Base-by-base conservation (phyloP, 1,139 yeast species). In the Lodderomyces pseudojiufengensis region DNA sequence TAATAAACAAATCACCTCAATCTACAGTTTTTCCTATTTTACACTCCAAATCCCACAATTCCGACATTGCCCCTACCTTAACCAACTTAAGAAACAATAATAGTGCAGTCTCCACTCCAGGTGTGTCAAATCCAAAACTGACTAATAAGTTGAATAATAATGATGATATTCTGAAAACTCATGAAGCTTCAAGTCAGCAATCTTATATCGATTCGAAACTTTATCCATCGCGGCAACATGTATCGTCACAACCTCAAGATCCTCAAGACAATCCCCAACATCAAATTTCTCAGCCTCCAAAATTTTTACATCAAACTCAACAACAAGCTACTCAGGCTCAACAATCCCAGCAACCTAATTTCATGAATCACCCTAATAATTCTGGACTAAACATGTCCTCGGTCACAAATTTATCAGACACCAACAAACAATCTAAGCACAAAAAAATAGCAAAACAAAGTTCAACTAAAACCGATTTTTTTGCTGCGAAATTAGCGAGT, bases 401-500 rank as follows among this genome's bases (percentile, higher is more conserved):
- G 7, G 23, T 30, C 8, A 30, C 35, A 9, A 37, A 31, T 21
- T 16, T 30, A 24, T 31, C 11, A 12, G 42, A 33, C 5, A 25
- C 39, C 12, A 34, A 36, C 20, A 44, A 28, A 29, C 52, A 49
- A 32, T 37, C 38, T n/a, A 49, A 45, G 23, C 43, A 32, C 13
- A 57, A 54, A 37, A 55, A 51, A 33, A 42, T 47, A 4, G 45
- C 57, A 2, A 59, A 57, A 33, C 63, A 60, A 36, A 58, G 46
- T 46, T 73, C 62, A 29, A 68, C 95, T 4, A 76, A 88, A 53
- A 92, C 96, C 0, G 97, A 90, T 52, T 80, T 86, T 40, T 90
- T 90, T 61, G 97, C 97, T 9, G 97, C 97, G 1, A 84, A 84
- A 49, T 66, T 90, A 44, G 97, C 97, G 6, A 82, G 88, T 45